Conservation (phyloP, 2,329 filamentous ascomycete species). For the Fusarium nygamai region DNA sequence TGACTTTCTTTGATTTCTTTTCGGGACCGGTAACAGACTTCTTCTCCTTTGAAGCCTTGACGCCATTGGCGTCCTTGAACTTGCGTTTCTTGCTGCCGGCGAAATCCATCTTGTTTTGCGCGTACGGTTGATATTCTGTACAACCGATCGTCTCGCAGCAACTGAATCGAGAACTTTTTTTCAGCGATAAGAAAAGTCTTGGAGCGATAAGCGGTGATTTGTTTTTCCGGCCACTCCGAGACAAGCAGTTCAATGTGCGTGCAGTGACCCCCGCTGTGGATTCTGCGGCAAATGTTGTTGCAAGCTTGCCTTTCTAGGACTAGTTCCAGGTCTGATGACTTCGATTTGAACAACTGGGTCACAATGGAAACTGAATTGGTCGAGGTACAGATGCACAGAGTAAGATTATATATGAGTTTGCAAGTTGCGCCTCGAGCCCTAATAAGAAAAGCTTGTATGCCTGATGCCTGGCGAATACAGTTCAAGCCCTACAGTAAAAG, state of each 20-base stretch:
- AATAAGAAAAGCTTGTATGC: not conserved
- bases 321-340: slow-evolving; percentile 15
- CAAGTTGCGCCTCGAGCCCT: not conserved
- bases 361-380: slow-evolving; percentile 6
- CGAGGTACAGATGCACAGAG: not conserved
- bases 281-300: slow-evolving; percentile 34
- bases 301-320: slow-evolving; percentile 20
- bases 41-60: slow-evolving; percentile 41
- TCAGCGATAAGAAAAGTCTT: slow-evolving; percentile 41
- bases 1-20: slow-evolving; percentile 56
- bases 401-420: not conserved
- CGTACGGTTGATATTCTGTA: slow-evolving; percentile 21
- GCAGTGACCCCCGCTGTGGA: slow-evolving; percentile 32
- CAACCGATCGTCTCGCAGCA: slow-evolving; percentile 14
- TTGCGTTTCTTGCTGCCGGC: slow-evolving; percentile 57
- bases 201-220: slow-evolving; percentile 32
- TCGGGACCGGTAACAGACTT: slow-evolving; percentile 38
- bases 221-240: slow-evolving; percentile 30
- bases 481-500: not conserved
- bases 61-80: slow-evolving; percentile 49
- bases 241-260: not conserved
- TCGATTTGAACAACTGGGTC: not conserved
- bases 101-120: slow-evolving; percentile 47
- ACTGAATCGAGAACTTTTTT: slow-evolving; percentile 41
- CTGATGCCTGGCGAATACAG: not conserved